phyloP scores from a whole-genome alignment of 1,284 basidiomycete species.

The Malassezia psittaci region DNA sequence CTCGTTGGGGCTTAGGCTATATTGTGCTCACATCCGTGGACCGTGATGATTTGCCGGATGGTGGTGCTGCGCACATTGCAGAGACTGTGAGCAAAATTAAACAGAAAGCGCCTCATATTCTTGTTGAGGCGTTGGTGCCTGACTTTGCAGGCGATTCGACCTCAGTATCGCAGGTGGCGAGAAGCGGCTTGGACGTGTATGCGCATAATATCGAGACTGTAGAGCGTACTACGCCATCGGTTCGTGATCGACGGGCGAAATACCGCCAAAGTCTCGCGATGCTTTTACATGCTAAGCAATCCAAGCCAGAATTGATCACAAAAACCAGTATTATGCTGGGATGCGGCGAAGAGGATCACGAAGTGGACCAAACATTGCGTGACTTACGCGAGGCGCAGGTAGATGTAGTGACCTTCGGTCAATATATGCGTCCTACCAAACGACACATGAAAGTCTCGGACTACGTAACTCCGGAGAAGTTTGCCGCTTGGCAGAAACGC shows the following conservation, averaged over 20 bases:
- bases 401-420: slow-evolving; percentile 97
- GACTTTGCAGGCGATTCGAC: slow-evolving; percentile 76
- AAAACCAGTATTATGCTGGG: slow-evolving; percentile 99
- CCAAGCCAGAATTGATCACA: slow-evolving; percentile 71
- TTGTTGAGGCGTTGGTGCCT: slow-evolving; percentile 91
- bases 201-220: slow-evolving; percentile 97
- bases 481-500: slow-evolving; percentile 76
- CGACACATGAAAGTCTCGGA: slow-evolving; percentile 97
- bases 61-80: slow-evolving; percentile 86
- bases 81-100: slow-evolving; percentile 91
- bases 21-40: slow-evolving; percentile 96
- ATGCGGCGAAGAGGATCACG: slow-evolving; percentile 77
- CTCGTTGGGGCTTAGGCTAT: slow-evolving; percentile 94
- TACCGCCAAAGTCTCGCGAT: slow-evolving; percentile 83
- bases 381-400: slow-evolving; percentile 79
- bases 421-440: slow-evolving; percentile 99
- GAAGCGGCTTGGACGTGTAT: slow-evolving; percentile 89
- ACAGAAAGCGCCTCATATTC: slow-evolving; percentile 80
- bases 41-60: slow-evolving; percentile 85
- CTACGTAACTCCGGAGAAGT: slow-evolving; percentile 87
- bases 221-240: slow-evolving; percentile 82
- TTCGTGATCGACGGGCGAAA: slow-evolving; percentile 84
- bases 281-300: slow-evolving; percentile 56
- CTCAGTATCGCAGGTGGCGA: slow-evolving; percentile 70
- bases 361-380: slow-evolving; percentile 70